Percentiles rank a stretch among this genome's conserved stretches.
Evolutionary conservation across 2,329 filamentous ascomycete species (phyloP).

Genomic region (Podosphaera xanthii): DNA sequence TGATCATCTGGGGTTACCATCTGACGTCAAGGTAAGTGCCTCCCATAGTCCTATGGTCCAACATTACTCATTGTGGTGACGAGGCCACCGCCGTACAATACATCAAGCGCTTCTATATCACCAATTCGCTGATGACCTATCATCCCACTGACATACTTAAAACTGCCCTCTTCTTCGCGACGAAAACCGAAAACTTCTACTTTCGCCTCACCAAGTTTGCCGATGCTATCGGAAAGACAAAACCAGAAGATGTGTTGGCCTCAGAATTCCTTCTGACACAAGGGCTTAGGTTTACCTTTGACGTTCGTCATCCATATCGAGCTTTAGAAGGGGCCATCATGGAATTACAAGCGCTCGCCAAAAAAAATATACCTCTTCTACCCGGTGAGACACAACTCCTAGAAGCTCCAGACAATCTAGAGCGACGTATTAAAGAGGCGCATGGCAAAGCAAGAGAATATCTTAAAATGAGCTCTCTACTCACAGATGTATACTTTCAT

Average conservation of each 20-base stretch:
- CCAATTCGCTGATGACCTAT: slow-evolving; percentile 91
- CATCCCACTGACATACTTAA: slow-evolving; percentile 74
- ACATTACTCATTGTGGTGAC: neutral
- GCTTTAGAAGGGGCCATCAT: slow-evolving; percentile 70
- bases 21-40: slow-evolving; percentile 30
- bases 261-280: slow-evolving; percentile 87
- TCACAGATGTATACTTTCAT: slow-evolving; percentile 93
- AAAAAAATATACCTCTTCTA: slow-evolving; percentile 17
- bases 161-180: slow-evolving; percentile 77
- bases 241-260: slow-evolving; percentile 61
- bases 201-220: slow-evolving; percentile 34
- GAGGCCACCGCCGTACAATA: slow-evolving; percentile 27
- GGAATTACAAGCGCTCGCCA: slow-evolving; percentile 48
- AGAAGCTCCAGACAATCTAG: slow-evolving; percentile 9
- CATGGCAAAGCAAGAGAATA: slow-evolving; percentile 52
- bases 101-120: slow-evolving; percentile 83
- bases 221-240: slow-evolving; percentile 44
- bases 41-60: neutral
- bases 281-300: slow-evolving; percentile 78
- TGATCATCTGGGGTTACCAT: slow-evolving; percentile 35
- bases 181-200: slow-evolving; percentile 76
- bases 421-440: slow-evolving; percentile 30
- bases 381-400: slow-evolving; percentile 3
- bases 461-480: slow-evolving; percentile 55
- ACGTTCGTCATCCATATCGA: slow-evolving; percentile 75